A percentile compares a stretch with the other conserved stretches of the same genome.
These are phyloP conservation scores for Quercus parvula DNA, from an alignment of 306 rosid species.

Conservation along the genomic window DNA sequence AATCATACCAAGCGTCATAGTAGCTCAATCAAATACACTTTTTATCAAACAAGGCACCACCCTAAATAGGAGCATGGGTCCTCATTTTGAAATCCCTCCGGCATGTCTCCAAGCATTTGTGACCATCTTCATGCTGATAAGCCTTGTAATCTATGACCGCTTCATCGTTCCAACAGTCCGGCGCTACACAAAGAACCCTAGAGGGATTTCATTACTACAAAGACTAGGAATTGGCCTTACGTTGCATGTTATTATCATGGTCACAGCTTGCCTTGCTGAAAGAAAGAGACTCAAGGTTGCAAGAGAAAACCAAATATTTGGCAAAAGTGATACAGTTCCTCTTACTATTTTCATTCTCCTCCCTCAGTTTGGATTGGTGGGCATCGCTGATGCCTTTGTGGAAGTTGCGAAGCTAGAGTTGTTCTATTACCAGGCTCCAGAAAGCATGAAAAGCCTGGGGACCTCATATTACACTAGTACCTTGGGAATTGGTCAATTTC, in stretches of 20 bases:
- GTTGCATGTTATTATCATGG: slow-evolving; percentile 42
- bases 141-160: slow-evolving; percentile 59
- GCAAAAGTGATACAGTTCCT: slow-evolving; percentile 38
- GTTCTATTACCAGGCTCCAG: slow-evolving; percentile 87
- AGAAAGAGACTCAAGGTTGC: slow-evolving; percentile 54
- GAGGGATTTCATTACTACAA: slow-evolving; percentile 79
- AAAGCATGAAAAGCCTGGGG: slow-evolving; percentile 76
- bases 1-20: slow-evolving; percentile 51
- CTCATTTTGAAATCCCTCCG: slow-evolving; percentile 57
- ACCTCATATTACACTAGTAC: slow-evolving; percentile 61
- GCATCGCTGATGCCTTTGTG: slow-evolving; percentile 61
- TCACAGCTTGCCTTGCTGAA: slow-evolving; percentile 47
- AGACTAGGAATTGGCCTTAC: slow-evolving; percentile 72
- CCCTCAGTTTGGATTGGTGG: slow-evolving; percentile 71
- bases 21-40: slow-evolving; percentile 47
- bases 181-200: slow-evolving; percentile 63
- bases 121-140: slow-evolving; percentile 59
- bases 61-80: slow-evolving; percentile 53
- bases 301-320: slow-evolving; percentile 32
- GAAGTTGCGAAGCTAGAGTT: slow-evolving; percentile 77
- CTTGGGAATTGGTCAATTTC: slow-evolving; percentile 61
- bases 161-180: slow-evolving; percentile 44
- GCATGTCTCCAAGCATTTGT: slow-evolving; percentile 52
- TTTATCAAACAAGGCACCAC: slow-evolving; percentile 69
- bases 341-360: slow-evolving; percentile 68